phyloP scores from a whole-genome alignment of 345 rosid genomes.

The Hypericum androsaemum region DNA sequence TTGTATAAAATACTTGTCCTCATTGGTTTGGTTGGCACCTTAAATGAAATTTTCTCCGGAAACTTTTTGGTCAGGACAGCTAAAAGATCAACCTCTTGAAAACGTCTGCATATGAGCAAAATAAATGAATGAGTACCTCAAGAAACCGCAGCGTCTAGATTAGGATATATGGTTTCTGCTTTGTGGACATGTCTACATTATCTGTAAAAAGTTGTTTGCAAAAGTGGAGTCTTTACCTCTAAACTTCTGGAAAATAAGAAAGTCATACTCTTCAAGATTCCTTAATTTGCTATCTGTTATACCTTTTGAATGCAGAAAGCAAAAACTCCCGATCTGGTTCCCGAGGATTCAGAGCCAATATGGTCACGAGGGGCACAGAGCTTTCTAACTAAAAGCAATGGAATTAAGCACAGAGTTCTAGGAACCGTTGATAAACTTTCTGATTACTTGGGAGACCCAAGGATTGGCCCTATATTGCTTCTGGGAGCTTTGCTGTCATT shows the following conservation, averaged over 20 bases:
- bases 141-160: too few relatives aligned
- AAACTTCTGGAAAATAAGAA: background rate
- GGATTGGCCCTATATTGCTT: slow-evolving; percentile 77
- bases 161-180: too few relatives aligned
- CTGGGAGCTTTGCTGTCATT: slow-evolving; percentile 62
- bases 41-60: too few relatives aligned
- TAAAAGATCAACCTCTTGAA: too few relatives aligned
- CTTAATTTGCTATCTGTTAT: slow-evolving; percentile 4
- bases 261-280: slow-evolving; percentile 1
- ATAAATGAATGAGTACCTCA: too few relatives aligned
- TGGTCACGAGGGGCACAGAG: slow-evolving; percentile 44
- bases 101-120: too few relatives aligned
- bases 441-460: slow-evolving; percentile 59
- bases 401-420: slow-evolving; percentile 39
- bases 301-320: slow-evolving; percentile 41
- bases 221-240: too few relatives aligned
- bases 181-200: too few relatives aligned
- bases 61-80: too few relatives aligned
- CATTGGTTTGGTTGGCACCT: too few relatives aligned
- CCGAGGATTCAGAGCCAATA: slow-evolving; percentile 65
- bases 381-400: slow-evolving; percentile 40
- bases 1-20: too few relatives aligned
- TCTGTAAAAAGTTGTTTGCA: too few relatives aligned
- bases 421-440: slow-evolving; percentile 22
- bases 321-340: slow-evolving; percentile 70